A percentile compares a stretch with the other conserved stretches of the same genome.
Evolutionary conservation across 306 rosid genomes (phyloP).

Genomic region (Corylus avellana): DNA sequence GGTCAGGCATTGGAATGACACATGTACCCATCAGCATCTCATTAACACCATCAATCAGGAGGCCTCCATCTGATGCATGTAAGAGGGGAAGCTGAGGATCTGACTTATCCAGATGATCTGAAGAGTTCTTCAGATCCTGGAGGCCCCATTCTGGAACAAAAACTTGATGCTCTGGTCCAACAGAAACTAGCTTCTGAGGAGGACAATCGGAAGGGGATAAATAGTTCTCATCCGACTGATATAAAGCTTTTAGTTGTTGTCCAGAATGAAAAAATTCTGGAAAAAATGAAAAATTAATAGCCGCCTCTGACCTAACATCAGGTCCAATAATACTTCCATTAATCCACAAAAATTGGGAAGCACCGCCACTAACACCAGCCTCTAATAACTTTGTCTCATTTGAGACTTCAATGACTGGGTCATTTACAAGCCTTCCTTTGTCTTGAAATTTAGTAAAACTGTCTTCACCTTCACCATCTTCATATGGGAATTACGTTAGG

Average conservation of each 20-base stretch:
- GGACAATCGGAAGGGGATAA: slow-evolving; percentile 29
- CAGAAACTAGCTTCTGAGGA: slow-evolving; percentile 32
- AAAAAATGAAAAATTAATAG: slow-evolving; percentile 37
- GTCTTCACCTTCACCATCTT: slow-evolving; percentile 32
- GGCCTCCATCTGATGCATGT: background rate
- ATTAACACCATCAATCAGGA: slow-evolving; percentile 9
- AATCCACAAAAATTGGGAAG: slow-evolving; percentile 22
- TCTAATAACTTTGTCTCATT: slow-evolving; percentile 14
- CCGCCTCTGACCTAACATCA: slow-evolving; percentile 30
- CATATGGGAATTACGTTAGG: slow-evolving; percentile 26
- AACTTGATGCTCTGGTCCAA: slow-evolving; percentile 43
- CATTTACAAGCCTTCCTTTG: slow-evolving; percentile 23
- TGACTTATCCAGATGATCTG: slow-evolving; percentile 1
- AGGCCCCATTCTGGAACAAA: slow-evolving; percentile 35
- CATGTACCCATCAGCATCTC: slow-evolving; percentile 32
- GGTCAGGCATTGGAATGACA: slow-evolving; percentile 33
- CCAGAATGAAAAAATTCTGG: slow-evolving; percentile 34
- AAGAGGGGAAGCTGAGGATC: background rate
- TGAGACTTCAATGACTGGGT: slow-evolving; percentile 11
- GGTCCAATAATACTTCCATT: slow-evolving; percentile 24
- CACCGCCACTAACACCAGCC: slow-evolving; percentile 28
- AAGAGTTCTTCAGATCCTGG: slow-evolving; percentile 23
- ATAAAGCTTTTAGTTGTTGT: slow-evolving; percentile 23
- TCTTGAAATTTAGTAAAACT: slow-evolving; percentile 22
- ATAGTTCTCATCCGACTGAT: slow-evolving; percentile 25